Base-by-base conservation (phyloP, 805 yeast genomes). In the Vanderwaltozyma yarrowii region DNA sequence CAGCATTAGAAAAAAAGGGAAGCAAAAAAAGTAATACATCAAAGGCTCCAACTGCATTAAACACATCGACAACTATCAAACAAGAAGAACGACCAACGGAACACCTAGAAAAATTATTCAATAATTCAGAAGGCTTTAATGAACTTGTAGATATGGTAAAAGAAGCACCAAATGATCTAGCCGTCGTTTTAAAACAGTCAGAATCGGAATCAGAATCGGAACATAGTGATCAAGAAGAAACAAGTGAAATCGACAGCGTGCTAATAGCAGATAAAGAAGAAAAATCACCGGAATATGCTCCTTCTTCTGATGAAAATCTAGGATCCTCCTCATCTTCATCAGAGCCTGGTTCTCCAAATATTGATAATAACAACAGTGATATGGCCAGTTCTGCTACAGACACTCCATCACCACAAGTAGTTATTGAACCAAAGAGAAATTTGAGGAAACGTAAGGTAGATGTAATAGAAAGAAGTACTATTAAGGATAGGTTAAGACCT, bases 141-240 rank as follows among this genome's bases (percentile, higher is more conserved):
- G 54, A 51, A 12, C 42, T 58, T 13, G 45, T 56, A 3, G 36
- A 48, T 16, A 54, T 54, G 52, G 58, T 58, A 1, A 45, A 52
- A 16, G 53, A 51, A 3, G 51, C 61, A 7, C 44, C 52, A 19
- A 44, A 53, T 10, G 61, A 58, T 38, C 40, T 56, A 14, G 52
- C 54, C 32, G 38, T 41, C 10, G 45, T 50, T 6, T 36, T 54
- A 18, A 40, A 49, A 27, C 47, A 44, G 28, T 36, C 46, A 5
- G 50, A 43, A 18, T 21, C 37, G 10, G 44, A 44, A 14, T 29
- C 36, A 2, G 42, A 33, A 9, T 25, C 38, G n/a, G 41, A 36
- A 19, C 42, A 40, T 11, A 20, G 16, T 18, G 38, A 31, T 12
- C 37, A 32, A 12, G 42, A 42, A 3, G 23, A 21, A 23, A 38